These are phyloP conservation scores for Kwoniella shandongensis DNA, from an alignment of 768 basidiomycete species.

Conservation along the genomic window DNA sequence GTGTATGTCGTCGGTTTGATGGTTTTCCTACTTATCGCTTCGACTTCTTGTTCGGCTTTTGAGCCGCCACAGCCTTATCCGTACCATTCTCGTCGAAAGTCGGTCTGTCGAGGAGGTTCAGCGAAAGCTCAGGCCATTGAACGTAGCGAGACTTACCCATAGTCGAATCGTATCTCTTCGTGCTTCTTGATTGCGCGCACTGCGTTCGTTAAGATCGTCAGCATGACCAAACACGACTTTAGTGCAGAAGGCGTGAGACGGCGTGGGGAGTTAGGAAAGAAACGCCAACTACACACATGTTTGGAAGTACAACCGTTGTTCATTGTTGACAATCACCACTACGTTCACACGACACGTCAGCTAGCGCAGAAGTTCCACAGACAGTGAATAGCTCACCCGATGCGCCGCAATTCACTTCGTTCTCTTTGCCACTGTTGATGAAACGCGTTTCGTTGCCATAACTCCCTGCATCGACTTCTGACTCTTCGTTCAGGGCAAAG, in stretches of 20 bases:
- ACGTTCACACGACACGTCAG: background rate
- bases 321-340: constrained; percentile 6
- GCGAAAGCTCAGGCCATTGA: background rate
- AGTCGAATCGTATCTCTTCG: constrained; percentile 18
- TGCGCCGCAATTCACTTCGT: constrained; percentile 1
- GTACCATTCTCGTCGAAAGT: constrained; percentile 1
- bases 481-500: constrained; percentile 8
- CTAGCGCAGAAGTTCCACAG: background rate
- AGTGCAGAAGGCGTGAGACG: too few species aligned
- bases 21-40: too few species aligned
- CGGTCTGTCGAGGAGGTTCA: background rate
- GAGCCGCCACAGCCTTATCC: background rate
- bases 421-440: constrained; percentile 18
- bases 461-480: constrained; percentile 16
- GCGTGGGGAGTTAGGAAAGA: too few species aligned
- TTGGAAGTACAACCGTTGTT: constrained; percentile 3
- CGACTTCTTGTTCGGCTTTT: constrained; percentile 1
- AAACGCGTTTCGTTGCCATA: constrained; percentile 19
- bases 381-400: constrained; percentile 7
- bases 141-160: constrained; percentile 10
- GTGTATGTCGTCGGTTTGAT: too few species aligned
- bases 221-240: too few species aligned
- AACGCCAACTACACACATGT: constrained; percentile 3
- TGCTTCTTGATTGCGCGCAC: constrained; percentile 5
- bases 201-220: background rate